Conservation (phyloP, 2,329 filamentous ascomycete species). For the Dichotomopilus funicola region DNA sequence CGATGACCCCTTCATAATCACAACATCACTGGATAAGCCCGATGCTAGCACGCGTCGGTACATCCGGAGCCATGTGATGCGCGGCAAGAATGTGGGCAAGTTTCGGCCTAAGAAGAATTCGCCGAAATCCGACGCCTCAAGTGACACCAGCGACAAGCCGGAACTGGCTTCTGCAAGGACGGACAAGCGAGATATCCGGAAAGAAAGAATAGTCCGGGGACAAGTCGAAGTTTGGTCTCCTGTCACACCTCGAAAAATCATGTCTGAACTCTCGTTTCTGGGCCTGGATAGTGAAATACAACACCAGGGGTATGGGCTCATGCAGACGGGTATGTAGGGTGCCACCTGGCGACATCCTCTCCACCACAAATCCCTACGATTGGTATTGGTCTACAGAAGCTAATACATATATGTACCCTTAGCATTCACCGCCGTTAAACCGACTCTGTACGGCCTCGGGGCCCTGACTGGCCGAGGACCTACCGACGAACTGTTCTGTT, state of each 20-base stretch:
- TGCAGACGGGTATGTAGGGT: not conserved
- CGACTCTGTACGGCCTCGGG: slow-evolving; percentile 15
- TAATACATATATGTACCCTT: too few species aligned
- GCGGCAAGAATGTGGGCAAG: slow-evolving; percentile 24
- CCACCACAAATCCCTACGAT: too few species aligned
- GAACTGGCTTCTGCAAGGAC: not conserved
- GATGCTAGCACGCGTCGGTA: slow-evolving; percentile 18
- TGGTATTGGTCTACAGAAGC: too few species aligned
- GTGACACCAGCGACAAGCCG: not conserved
- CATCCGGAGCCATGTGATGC: slow-evolving; percentile 28
- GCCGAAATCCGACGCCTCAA: not conserved
- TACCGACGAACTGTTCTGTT: slow-evolving; percentile 18
- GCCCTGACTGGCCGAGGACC: not conserved
- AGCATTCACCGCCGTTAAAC: slow-evolving; percentile 21
- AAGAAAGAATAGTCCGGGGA: too few species aligned
- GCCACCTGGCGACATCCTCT: too few species aligned
- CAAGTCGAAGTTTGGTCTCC: not conserved
- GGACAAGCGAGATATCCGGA: too few species aligned
- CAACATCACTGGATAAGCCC: slow-evolving; percentile 16
- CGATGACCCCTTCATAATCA: slow-evolving; percentile 4
- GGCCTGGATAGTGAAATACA: not conserved
- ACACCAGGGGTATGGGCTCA: not conserved
- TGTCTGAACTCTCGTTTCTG: not conserved
- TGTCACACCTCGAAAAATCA: not conserved
- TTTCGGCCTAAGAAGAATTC: not conserved